Evolutionary conservation across 768 basidiomycete species (phyloP), one percentile per base, ranked within the genome.

Genomic region (Agaricus sinodeliciosus): DNA sequence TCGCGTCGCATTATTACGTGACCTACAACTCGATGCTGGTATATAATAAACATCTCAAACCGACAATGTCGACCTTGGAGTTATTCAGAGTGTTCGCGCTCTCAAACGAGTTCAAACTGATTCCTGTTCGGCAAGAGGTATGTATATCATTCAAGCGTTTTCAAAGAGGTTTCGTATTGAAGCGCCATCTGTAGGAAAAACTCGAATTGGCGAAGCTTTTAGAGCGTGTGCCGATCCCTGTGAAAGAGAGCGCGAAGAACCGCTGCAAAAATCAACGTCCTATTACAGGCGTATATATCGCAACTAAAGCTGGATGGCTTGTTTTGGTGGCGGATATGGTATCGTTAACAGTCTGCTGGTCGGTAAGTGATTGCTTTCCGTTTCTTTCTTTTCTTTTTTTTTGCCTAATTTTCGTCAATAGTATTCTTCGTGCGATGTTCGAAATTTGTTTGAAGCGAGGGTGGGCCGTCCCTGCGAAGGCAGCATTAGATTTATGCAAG

Each of bases 241-340:
- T 98, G 60, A 98, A 98, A 69, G 96, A 99, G 68, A 78, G 84
- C 47, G 92, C 95, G 4, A 95, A 99, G 55, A 95, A 99, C 94
- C 0, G 88, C 93, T 0, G 90, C 96, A 7, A 99, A 99, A 72
- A 93, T 97, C 67, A 98, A 98, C 60, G 95, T 97, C 2, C 75
- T 98, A 0, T 73, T 99, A 1, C 95, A 99, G 63, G 45, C 45
- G 0, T 98, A 89, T 66, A 92, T 98, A 58, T 96, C 94, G 0
- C 84, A 90, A 54, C 81, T 97, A 45, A 97, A 94, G 67, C 78
- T 99, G 2, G 91, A 95, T 57, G 93, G 55, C 11, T 53, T 92
- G 89, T 89, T 0, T 78, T 92, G 1, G 84, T 92, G 1, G 88
- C 90, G 0, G 89, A 93, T 58, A 93, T 91, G 90, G 92, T 99